Evolutionary conservation across 306 rosid species (phyloP).

Genomic region (Medicago lupulina): DNA sequence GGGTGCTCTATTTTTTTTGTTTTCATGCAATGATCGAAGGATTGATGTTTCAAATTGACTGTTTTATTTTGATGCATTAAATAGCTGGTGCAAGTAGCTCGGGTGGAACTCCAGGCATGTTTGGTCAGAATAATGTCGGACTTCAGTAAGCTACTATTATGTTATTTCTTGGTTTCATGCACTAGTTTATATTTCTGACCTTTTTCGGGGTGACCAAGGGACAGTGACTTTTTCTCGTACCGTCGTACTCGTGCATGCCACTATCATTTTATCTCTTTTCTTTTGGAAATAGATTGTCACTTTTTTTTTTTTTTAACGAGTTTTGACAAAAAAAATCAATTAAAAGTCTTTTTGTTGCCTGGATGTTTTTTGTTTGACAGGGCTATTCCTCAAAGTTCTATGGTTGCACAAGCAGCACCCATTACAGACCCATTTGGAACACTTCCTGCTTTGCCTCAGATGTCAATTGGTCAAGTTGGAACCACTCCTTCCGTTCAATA

Average conservation of each 20-base stretch:
- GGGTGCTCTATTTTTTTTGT: constrained; percentile 7
- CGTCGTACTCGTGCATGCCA: not conserved
- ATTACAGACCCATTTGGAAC: constrained; percentile 85
- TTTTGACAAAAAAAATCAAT: not conserved
- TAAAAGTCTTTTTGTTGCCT: constrained; percentile 8
- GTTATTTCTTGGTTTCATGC: constrained; percentile 17
- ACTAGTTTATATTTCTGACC: constrained; percentile 4
- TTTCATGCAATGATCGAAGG: constrained; percentile 24
- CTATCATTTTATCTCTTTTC: not conserved
- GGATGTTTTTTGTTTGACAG: constrained; percentile 50
- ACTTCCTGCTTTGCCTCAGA: constrained; percentile 95
- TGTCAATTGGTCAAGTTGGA: constrained; percentile 87
- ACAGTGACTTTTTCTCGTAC: constrained; percentile 5
- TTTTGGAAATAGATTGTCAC: constrained; percentile 5
- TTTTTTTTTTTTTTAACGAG: not conserved
- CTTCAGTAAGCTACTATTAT: constrained; percentile 60
- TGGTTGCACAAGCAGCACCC: constrained; percentile 66
- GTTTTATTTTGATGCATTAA: constrained; percentile 39
- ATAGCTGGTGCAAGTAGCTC: constrained; percentile 60
- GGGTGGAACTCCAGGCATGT: constrained; percentile 57
- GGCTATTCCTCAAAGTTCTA: constrained; percentile 61
- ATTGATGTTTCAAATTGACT: constrained; percentile 37
- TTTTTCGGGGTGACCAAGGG: constrained; percentile 2
- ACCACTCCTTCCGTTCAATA: constrained; percentile 85
- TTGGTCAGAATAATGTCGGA: constrained; percentile 72